Percentiles rank a stretch among this genome's conserved stretches.
Conservation (phyloP, 495 filamentous ascomycete genomes). For the Podospora appendiculata region DNA sequence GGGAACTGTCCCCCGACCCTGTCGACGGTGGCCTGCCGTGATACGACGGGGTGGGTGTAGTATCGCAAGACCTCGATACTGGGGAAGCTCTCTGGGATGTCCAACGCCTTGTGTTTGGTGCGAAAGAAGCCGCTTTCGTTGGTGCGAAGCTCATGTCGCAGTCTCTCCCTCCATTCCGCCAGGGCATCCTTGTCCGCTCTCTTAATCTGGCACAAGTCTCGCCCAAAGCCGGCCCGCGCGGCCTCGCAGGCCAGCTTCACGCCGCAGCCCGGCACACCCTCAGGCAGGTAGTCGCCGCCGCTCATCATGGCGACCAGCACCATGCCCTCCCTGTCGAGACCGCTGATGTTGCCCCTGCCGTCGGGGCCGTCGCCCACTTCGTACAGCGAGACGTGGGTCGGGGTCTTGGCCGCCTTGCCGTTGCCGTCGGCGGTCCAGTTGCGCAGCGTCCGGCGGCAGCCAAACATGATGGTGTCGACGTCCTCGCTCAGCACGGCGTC, state of each 20-base stretch:
- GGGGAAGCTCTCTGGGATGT: constrained; percentile 76
- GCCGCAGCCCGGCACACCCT: constrained; percentile 81
- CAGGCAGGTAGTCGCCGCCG: constrained; percentile 90
- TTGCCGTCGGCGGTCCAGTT: constrained; percentile 74
- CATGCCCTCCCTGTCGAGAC: constrained; percentile 81
- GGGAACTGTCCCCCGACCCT: constrained; percentile 46
- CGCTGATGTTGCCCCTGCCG: constrained; percentile 34
- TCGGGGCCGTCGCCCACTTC: constrained; percentile 38
- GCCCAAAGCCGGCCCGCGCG: constrained; percentile 80
- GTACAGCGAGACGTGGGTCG: constrained; percentile 84
- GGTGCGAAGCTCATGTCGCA: constrained; percentile 67
- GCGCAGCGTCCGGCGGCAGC: constrained; percentile 65
- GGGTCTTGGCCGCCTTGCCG: constrained; percentile 48
- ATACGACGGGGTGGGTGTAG: constrained; percentile 81
- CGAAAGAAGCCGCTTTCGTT: constrained; percentile 82
- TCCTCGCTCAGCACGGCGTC: constrained; percentile 97
- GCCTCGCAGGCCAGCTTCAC: constrained; percentile 84
- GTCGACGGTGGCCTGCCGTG: constrained; percentile 50
- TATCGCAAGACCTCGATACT: constrained; percentile 69
- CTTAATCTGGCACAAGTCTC: constrained; percentile 58
- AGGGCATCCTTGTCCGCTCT: constrained; percentile 45
- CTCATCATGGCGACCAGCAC: constrained; percentile 91
- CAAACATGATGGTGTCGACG: constrained; percentile 98
- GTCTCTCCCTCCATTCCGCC: constrained; percentile 62
- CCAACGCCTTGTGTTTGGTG: constrained; percentile 62